Conservation (phyloP, 2,329 filamentous ascomycete species). For the Colletotrichum eleusines region DNA sequence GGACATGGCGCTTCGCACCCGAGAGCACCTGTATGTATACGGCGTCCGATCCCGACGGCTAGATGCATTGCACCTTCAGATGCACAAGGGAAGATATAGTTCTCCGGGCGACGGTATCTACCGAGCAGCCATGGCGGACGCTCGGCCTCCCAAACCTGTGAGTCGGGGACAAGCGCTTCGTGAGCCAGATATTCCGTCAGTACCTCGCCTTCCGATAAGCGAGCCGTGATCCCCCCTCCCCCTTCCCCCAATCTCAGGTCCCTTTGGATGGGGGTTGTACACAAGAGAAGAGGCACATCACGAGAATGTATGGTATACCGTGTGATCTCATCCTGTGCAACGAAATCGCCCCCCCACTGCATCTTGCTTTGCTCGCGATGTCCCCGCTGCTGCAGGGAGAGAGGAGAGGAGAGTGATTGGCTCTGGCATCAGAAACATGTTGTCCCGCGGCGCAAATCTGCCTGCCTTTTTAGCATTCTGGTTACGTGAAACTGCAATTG, state of each 20-base stretch:
- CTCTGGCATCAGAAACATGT: neutral
- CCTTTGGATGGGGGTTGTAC: neutral
- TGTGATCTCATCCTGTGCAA: slow-evolving; percentile 34
- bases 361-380: slow-evolving; percentile 4
- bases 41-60: neutral
- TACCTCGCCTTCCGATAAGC: neutral
- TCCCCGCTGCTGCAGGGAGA: neutral
- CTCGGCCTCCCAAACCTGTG: neutral
- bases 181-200: neutral
- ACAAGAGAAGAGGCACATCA: neutral
- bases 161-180: neutral
- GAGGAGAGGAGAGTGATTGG: neutral
- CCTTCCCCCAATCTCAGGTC: too few species aligned
- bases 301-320: slow-evolving; percentile 10
- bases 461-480: neutral
- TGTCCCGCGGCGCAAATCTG: neutral
- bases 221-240: neutral
- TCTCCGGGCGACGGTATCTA: neutral
- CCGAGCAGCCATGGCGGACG: neutral
- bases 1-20: neutral
- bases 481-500: neutral
- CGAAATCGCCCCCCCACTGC: neutral
- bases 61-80: neutral
- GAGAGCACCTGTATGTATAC: neutral
- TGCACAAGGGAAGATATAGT: neutral